A percentile compares a stretch with the other conserved stretches of the same genome.
These are phyloP conservation scores for Trypanosoma scelopori DNA, from an alignment of 208 protist species.

Conservation along the genomic window DNA sequence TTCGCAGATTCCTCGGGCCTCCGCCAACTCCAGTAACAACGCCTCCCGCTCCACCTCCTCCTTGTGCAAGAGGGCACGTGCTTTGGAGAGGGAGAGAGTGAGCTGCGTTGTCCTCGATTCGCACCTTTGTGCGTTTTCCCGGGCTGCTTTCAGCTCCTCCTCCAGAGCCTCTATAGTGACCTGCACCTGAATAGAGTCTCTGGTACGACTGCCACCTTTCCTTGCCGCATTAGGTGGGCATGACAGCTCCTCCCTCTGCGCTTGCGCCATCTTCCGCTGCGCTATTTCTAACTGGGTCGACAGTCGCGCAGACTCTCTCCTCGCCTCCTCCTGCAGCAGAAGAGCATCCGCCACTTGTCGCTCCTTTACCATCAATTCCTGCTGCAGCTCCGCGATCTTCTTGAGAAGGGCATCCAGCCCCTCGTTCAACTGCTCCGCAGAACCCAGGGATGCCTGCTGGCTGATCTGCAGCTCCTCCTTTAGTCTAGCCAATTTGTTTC, in stretches of 20 bases:
- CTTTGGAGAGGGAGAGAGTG: not conserved
- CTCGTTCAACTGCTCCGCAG: slow-evolving; percentile 2
- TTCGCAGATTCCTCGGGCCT: not conserved
- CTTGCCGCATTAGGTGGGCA: not conserved
- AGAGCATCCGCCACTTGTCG: slow-evolving; percentile 1
- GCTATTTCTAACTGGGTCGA: not conserved
- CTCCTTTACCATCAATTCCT: slow-evolving; percentile 13
- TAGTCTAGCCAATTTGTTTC: not conserved
- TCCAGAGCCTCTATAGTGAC: not conserved
- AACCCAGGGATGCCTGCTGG: slow-evolving; percentile 3
- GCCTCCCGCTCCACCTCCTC: slow-evolving; percentile 2
- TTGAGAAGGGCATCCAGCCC: slow-evolving; percentile 11
- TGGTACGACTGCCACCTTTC: not conserved
- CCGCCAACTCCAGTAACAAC: slow-evolving; percentile 1
- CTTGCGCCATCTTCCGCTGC: not conserved
- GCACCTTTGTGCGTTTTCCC: not conserved
- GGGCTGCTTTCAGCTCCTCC: slow-evolving; percentile 6
- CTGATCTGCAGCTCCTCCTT: slow-evolving; percentile 9
- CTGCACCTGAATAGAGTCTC: not conserved
- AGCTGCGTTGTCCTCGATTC: not conserved
- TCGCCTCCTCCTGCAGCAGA: slow-evolving; percentile 1
- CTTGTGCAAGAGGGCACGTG: slow-evolving; percentile 5
- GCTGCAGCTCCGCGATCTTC: slow-evolving; percentile 20
- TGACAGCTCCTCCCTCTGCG: not conserved
- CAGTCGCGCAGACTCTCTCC: slow-evolving; percentile 1